These are phyloP conservation scores for Hemisphaericaspora nanyangensis DNA, from an alignment of 805 yeast species.

Conservation along the genomic window DNA sequence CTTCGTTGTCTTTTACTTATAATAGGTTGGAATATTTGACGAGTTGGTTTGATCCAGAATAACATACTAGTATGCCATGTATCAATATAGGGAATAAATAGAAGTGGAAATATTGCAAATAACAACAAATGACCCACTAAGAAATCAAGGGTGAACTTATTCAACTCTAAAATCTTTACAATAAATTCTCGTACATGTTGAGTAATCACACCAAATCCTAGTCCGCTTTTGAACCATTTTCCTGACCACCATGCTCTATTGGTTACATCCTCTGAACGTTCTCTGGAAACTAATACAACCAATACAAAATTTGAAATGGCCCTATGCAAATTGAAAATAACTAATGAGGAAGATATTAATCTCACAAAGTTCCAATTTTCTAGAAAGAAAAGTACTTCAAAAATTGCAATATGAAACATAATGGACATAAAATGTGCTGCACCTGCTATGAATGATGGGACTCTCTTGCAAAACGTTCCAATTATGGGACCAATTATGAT, in stretches of 20 bases:
- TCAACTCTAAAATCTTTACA: constrained; percentile 44
- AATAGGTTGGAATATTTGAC: constrained; percentile 34
- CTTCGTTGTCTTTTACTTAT: constrained; percentile 36
- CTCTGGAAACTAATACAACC: constrained; percentile 37
- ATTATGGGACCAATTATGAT: constrained; percentile 35
- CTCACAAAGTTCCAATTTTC: constrained; percentile 42
- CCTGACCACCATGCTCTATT: constrained; percentile 57
- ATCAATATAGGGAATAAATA: constrained; percentile 46
- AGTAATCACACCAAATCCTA: constrained; percentile 34
- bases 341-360: constrained; percentile 35
- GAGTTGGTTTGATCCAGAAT: constrained; percentile 45
- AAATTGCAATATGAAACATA: constrained; percentile 25
- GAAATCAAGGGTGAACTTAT: constrained; percentile 46
- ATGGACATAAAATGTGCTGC: constrained; percentile 36
- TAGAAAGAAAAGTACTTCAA: constrained; percentile 35
- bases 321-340: constrained; percentile 35
- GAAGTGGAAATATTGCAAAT: constrained; percentile 34
- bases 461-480: constrained; percentile 25
- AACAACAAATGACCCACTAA: constrained; percentile 41
- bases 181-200: constrained; percentile 46
- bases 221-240: constrained; percentile 38
- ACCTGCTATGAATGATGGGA: constrained; percentile 37
- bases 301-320: constrained; percentile 24
- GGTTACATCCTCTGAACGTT: constrained; percentile 35
- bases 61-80: constrained; percentile 47